Percentiles rank a stretch among this genome's conserved stretches.
These are phyloP conservation scores for Camellia lanceoleosa DNA, from an alignment of 148 eudicot genomes.

Conservation along the genomic window DNA sequence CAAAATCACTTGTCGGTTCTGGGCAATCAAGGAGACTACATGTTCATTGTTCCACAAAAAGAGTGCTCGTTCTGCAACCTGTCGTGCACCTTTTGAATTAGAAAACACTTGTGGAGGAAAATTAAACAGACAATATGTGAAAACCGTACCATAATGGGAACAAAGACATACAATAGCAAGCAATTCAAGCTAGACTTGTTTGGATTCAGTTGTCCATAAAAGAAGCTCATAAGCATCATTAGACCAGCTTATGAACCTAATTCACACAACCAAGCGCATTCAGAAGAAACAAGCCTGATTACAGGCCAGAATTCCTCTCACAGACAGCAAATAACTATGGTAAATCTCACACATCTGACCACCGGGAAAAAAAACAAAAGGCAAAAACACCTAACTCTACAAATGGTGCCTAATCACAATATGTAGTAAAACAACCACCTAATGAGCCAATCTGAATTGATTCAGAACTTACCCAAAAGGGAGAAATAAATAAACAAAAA, in stretches of 20 bases:
- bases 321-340: neutral
- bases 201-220: neutral
- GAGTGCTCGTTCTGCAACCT: constrained; percentile 59
- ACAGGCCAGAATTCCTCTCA: neutral
- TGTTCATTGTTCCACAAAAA: constrained; percentile 60
- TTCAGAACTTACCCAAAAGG: neutral
- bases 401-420: neutral
- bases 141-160: neutral
- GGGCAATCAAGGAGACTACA: constrained; percentile 41
- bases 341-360: neutral
- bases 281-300: neutral
- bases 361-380: neutral
- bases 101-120: neutral
- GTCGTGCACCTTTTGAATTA: constrained; percentile 12
- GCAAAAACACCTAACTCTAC: too few relatives aligned
- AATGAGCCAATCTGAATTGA: neutral
- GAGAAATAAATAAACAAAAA: neutral
- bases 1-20: constrained; percentile 39
- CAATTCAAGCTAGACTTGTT: neutral
- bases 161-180: neutral
- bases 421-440: neutral
- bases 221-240: neutral
- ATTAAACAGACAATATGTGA: neutral
- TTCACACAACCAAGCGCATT: neutral
- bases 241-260: neutral